Evolutionary conservation across 371 early-diverging fungal genomes (phyloP).

Genomic region (Mortierella polycephala): DNA sequence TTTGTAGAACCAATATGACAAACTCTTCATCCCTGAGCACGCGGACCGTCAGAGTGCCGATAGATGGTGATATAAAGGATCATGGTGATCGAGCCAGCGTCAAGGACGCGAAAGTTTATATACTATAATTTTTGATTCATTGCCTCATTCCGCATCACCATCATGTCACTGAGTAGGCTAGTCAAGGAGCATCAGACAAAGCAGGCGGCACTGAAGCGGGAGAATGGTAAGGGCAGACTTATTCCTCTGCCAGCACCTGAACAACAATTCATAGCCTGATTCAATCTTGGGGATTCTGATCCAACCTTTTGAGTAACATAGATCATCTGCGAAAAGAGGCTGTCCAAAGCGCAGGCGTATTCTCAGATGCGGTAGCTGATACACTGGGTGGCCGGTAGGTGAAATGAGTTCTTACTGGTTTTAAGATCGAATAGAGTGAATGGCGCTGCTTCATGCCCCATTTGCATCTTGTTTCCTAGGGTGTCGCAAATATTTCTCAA

Average conservation of each 20-base stretch:
- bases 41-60: too few species aligned
- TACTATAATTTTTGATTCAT: too few species aligned
- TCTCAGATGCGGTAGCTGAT: slow-evolving; percentile 67
- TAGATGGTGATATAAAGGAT: too few species aligned
- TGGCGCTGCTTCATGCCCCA: too few species aligned
- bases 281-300: neutral
- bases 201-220: slow-evolving; percentile 54
- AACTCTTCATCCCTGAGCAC: too few species aligned
- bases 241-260: neutral
- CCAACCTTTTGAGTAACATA: slow-evolving; percentile 13
- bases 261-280: too few species aligned
- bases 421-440: too few species aligned
- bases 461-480: slow-evolving; percentile 25
- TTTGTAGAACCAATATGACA: too few species aligned
- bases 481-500: slow-evolving; percentile 64
- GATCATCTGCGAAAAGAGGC: slow-evolving; percentile 69
- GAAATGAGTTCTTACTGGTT: too few species aligned
- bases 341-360: slow-evolving; percentile 57
- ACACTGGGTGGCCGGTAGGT: slow-evolving; percentile 66
- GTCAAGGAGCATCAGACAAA: slow-evolving; percentile 61
- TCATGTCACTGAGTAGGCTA: slow-evolving; percentile 56
- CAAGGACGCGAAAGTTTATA: too few species aligned
- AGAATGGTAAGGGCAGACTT: slow-evolving; percentile 53
- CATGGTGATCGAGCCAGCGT: too few species aligned
- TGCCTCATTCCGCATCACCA: neutral